These are phyloP conservation scores for Dendryphion nanum DNA, from an alignment of 2,329 filamentous ascomycete species.

Conservation along the genomic window DNA sequence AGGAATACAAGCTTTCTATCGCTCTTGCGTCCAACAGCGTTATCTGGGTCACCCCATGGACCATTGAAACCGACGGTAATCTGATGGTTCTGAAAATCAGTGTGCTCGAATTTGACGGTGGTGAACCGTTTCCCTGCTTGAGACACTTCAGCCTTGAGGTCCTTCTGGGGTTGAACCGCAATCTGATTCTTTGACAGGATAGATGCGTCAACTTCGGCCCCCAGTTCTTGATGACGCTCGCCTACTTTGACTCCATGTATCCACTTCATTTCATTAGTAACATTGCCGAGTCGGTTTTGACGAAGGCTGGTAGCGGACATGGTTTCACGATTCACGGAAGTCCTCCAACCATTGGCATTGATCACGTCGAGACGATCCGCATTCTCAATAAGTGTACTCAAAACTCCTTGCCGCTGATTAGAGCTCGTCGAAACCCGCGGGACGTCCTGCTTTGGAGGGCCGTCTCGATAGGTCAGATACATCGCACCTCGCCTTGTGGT, in stretches of 20 bases:
- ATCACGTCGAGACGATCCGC: not conserved
- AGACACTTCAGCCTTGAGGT: conserved; percentile 60
- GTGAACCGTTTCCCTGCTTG: conserved; percentile 60
- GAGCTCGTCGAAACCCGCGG: no score
- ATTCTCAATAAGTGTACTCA: not conserved
- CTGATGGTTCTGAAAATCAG: conserved; percentile 54
- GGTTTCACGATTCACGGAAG: conserved; percentile 37
- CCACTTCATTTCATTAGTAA: conserved; percentile 61
- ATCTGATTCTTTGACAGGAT: conserved; percentile 10
- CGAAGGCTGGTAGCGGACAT: conserved; percentile 53
- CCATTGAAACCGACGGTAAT: conserved; percentile 59
- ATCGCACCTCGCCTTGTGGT: conserved; percentile 79
- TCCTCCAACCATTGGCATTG: conserved; percentile 1
- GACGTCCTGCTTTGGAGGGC: no score
- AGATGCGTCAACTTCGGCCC: conserved; percentile 8
- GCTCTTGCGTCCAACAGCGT: conserved; percentile 12
- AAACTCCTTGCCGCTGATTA: not conserved
- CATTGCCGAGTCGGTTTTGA: conserved; percentile 46
- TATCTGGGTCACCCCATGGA: conserved; percentile 56
- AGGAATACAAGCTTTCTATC: conserved; percentile 54
- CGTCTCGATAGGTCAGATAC: conserved; percentile 80
- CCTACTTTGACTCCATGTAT: conserved; percentile 65
- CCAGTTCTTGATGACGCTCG: conserved; percentile 31
- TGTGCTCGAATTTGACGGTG: conserved; percentile 59
- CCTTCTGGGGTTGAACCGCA: conserved; percentile 37